Conservation (phyloP, 2,329 filamentous ascomycete species). For the Alternaria triticimaculans region DNA sequence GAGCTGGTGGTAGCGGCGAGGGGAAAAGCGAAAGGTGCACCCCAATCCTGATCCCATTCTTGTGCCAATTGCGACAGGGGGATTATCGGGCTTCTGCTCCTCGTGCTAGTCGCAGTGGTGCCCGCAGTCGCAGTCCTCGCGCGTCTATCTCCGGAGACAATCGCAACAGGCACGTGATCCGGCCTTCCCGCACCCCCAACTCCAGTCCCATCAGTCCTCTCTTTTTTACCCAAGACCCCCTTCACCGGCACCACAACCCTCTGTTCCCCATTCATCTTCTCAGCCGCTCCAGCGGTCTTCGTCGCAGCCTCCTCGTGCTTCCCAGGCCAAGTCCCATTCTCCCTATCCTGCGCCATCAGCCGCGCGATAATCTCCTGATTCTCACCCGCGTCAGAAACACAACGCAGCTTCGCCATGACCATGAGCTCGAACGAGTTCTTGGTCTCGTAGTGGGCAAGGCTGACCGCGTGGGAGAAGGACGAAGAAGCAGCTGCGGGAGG, state of each 20-base stretch:
- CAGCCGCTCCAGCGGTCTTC: rapidly evolving
- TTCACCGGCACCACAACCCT: not conserved
- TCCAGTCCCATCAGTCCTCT: not conserved
- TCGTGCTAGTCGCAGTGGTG: not conserved
- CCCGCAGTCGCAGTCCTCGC: not conserved
- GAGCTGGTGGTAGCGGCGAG: not conserved
- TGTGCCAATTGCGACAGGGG: not conserved
- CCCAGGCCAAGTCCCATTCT: not conserved
- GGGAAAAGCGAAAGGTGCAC: not conserved
- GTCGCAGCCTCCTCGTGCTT: not conserved
- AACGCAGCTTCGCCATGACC: not conserved
- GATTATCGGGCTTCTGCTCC: not conserved
- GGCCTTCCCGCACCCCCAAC: not conserved
- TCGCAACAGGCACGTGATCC: not conserved
- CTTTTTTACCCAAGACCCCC: not conserved
- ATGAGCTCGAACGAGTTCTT: not conserved
- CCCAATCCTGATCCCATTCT: not conserved
- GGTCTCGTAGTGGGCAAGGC: not conserved
- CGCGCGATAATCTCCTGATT: not conserved
- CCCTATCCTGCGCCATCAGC: not conserved
- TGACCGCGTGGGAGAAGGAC: not conserved
- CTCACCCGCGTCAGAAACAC: not conserved
- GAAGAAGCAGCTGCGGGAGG: not conserved
- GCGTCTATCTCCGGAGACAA: not conserved
- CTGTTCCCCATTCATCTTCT: not conserved